A percentile compares a stretch with the other conserved stretches of the same genome.
Evolutionary conservation across 345 rosid genomes (phyloP).

Genomic region (Zanthoxylum bungeanum): DNA sequence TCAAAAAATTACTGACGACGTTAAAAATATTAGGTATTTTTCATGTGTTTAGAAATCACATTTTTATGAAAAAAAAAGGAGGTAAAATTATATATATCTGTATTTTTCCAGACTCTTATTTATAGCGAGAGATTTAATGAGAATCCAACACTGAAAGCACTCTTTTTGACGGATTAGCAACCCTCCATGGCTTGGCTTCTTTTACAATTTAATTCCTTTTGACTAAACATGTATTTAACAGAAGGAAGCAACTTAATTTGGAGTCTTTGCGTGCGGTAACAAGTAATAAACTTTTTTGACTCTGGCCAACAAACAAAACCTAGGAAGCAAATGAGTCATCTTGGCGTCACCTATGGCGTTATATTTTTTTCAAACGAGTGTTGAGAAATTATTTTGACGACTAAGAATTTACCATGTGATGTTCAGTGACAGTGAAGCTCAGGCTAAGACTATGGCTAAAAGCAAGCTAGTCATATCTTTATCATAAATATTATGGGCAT

Average conservation of each 20-base stretch:
- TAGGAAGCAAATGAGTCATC: conserved; percentile 3
- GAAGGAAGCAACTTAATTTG: neutral
- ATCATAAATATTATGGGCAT: conserved; percentile 18
- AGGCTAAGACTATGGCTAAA: neutral
- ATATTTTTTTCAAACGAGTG: neutral
- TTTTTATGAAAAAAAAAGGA: too few species aligned
- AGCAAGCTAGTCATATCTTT: neutral
- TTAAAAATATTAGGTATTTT: too few species aligned
- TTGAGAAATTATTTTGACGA: neutral
- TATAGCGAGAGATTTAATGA: too few species aligned
- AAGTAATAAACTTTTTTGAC: neutral
- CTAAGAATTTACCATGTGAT: neutral
- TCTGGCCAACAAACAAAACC: neutral
- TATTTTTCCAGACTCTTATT: too few species aligned
- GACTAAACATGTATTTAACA: neutral
- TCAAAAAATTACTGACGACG: too few species aligned
- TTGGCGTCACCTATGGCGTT: conserved; percentile 19
- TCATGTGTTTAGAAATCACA: too few species aligned
- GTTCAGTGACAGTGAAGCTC: neutral
- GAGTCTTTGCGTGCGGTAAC: neutral
- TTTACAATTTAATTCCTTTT: neutral
- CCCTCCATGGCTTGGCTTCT: neutral
- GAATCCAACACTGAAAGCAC: neutral
- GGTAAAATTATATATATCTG: too few species aligned
- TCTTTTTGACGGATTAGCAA: neutral